Percentiles rank a stretch among this genome's conserved stretches.
These are phyloP conservation scores for Lecanicillium sp. DNA, from an alignment of 2,329 filamentous ascomycete genomes.

Conservation along the genomic window DNA sequence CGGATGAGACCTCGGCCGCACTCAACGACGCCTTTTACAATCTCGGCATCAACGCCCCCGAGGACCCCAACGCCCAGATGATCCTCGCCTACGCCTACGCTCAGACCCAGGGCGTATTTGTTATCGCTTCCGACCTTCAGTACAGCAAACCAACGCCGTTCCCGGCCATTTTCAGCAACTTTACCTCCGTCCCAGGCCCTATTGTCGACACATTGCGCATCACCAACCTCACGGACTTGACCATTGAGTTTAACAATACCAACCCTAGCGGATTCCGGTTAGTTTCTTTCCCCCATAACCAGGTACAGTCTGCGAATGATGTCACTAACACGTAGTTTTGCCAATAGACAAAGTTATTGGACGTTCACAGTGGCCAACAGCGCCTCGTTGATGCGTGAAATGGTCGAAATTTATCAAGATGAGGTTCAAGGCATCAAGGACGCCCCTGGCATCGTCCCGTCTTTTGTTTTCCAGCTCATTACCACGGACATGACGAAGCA, in stretches of 20 bases:
- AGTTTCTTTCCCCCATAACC: too few species aligned
- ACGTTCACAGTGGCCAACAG: constrained; percentile 14
- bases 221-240: constrained; percentile 12
- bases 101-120: constrained; percentile 8
- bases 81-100: constrained; percentile 16
- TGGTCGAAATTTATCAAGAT: constrained; percentile 15
- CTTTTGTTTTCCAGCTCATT: constrained; percentile 31
- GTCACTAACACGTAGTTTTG: neutral
- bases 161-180: constrained; percentile 14
- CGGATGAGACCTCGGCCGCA: constrained; percentile 13
- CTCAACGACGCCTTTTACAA: constrained; percentile 15
- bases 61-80: constrained; percentile 15
- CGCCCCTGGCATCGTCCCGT: constrained; percentile 17
- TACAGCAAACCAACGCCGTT: constrained; percentile 12
- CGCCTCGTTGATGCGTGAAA: constrained; percentile 13
- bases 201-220: constrained; percentile 12
- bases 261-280: constrained; percentile 17
- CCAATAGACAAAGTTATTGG: constrained; percentile 15
- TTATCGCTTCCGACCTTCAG: constrained; percentile 14
- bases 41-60: constrained; percentile 12
- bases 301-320: too few species aligned
- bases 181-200: constrained; percentile 13
- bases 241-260: constrained; percentile 14
- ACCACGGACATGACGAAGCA: constrained; percentile 25
- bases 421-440: constrained; percentile 15